Base-by-base conservation (phyloP, 371 early-diverging fungal species). In the Zopfochytrium polystomum region DNA sequence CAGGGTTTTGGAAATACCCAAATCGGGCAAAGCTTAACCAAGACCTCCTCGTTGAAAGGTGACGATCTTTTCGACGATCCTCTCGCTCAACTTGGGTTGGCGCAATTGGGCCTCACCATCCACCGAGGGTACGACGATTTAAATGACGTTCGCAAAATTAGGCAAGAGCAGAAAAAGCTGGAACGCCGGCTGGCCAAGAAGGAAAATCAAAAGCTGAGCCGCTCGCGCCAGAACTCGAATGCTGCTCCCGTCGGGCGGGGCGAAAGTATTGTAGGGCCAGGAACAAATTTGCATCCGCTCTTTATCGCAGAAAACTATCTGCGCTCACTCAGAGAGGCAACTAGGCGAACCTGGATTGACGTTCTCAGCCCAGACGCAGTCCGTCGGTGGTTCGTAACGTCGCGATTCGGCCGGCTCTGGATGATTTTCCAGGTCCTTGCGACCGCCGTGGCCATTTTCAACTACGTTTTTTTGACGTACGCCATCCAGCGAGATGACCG, bases 401-500 rank as follows among this genome's bases (percentile, higher is more conserved):
- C 72, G 11, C 38, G 66, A 27, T 72, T 58, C 23, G 72, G 68
- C 2, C 70, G 79, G 6, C 31, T 73, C 3, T 79, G 79, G 79
- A 79, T 79, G 79, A 66, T 76, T 22, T 73, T 79, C 52, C 79
- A 79, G 59, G 79, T 79, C 20, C 18, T 62, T 25, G 66, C 67
- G 30, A 79, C 79, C 4, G 46, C 72, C 4, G 46, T 72, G 30
- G 71, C 75, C 45, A 79, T 79, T 58, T 34, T 71, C 46, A 79
- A 79, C 70, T 79, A 79, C 32, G 74, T 79, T 18, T 48, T 76
- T 9, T 51, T 79, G 46, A 79, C 79, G 0, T 79, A 69, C 55
- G 32, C 67, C 1, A 72, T 75, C 33, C 66, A 68, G 31, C 53
- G 59, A 22, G 67, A 62, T 3, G 75, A 70, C 22, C 63, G 68